Conservation (phyloP, 192 early-diverging fungal genomes). For the Chytriomyces hyalinus region DNA sequence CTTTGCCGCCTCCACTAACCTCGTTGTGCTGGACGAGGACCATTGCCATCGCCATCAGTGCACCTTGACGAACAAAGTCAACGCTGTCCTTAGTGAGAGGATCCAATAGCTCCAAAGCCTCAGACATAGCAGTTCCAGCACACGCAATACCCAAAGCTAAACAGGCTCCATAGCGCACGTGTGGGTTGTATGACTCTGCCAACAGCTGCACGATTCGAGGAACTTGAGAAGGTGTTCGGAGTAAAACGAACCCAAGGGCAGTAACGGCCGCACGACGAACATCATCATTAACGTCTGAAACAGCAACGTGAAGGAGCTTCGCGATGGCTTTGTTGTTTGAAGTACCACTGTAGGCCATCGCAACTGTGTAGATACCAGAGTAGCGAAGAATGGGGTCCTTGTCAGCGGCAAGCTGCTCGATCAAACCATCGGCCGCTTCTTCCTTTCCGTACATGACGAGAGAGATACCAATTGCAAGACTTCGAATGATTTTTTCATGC, state of each 20-base stretch:
- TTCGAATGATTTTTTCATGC: conserved; percentile 99
- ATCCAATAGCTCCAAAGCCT: conserved; percentile 92
- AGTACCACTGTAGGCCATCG: conserved; percentile 98
- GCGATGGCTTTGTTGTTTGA: conserved; percentile 97
- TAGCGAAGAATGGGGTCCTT: conserved; percentile 96
- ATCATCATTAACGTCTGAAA: conserved; percentile 98
- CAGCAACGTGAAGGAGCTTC: conserved; percentile 93
- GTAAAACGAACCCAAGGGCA: conserved; percentile 92
- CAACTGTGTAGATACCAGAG: conserved; percentile 95
- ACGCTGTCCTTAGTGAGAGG: conserved; percentile 97
- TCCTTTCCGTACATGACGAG: conserved; percentile 97
- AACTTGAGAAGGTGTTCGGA: conserved; percentile 92
- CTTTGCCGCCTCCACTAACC: conserved; percentile 67
- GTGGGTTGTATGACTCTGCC: conserved; percentile 97
- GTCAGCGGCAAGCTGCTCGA: conserved; percentile 82
- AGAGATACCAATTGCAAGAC: conserved; percentile 90
- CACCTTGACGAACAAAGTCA: conserved; percentile 97
- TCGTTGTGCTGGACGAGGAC: conserved; percentile 97
- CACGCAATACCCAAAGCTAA: conserved; percentile 97
- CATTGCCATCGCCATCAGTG: conserved; percentile 92
- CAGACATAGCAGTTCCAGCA: conserved; percentile 88
- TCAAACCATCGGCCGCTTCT: conserved; percentile 90
- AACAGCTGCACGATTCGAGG: conserved; percentile 98
- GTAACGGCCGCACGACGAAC: conserved; percentile 99
- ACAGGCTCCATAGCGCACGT: conserved; percentile 96